Conservation (phyloP, 192 early-diverging fungal species). For the Rhizophlyctis rosea region DNA sequence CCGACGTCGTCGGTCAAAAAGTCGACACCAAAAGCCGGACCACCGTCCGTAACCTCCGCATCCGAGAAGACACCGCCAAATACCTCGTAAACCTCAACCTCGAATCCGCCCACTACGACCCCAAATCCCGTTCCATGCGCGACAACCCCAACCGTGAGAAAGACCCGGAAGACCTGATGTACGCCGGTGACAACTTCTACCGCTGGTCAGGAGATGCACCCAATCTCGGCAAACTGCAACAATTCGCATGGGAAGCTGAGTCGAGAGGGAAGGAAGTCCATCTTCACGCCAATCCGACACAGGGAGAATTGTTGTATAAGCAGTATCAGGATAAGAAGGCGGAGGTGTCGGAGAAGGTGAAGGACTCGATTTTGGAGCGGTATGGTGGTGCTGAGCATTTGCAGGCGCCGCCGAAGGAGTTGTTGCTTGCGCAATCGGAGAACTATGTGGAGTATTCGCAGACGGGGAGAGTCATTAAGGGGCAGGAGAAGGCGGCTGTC, state of each 20-base stretch:
- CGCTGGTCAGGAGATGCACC: slow-evolving; percentile 83
- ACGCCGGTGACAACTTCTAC: slow-evolving; percentile 91
- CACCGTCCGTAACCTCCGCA: slow-evolving; percentile 95
- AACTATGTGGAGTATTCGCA: slow-evolving; percentile 96
- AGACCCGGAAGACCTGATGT: slow-evolving; percentile 51
- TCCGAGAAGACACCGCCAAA: slow-evolving; percentile 99
- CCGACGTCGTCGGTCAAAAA: slow-evolving; percentile 81
- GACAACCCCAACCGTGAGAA: slow-evolving; percentile 84
- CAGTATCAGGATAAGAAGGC: slow-evolving; percentile 84
- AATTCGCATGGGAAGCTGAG: slow-evolving; percentile 92
- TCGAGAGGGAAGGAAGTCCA: slow-evolving; percentile 80
- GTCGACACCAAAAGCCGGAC: slow-evolving; percentile 86
- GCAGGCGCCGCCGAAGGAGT: slow-evolving; percentile 80
- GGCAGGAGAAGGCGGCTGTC: slow-evolving; percentile 72
- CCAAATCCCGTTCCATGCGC: slow-evolving; percentile 98
- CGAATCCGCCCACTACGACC: slow-evolving; percentile 96
- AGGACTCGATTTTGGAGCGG: slow-evolving; percentile 74
- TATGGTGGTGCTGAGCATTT: slow-evolving; percentile 98
- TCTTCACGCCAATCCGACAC: slow-evolving; percentile 93
- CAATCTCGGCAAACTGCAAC: slow-evolving; percentile 76
- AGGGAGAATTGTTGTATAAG: slow-evolving; percentile 84
- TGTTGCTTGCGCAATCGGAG: slow-evolving; percentile 89
- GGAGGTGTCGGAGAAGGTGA: slow-evolving; percentile 64
- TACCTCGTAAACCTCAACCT: slow-evolving; percentile 94
- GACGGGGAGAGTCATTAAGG: slow-evolving; percentile 82